Base-by-base conservation (phyloP, 2,329 filamentous ascomycete genomes). In the Fusarium burgessii region DNA sequence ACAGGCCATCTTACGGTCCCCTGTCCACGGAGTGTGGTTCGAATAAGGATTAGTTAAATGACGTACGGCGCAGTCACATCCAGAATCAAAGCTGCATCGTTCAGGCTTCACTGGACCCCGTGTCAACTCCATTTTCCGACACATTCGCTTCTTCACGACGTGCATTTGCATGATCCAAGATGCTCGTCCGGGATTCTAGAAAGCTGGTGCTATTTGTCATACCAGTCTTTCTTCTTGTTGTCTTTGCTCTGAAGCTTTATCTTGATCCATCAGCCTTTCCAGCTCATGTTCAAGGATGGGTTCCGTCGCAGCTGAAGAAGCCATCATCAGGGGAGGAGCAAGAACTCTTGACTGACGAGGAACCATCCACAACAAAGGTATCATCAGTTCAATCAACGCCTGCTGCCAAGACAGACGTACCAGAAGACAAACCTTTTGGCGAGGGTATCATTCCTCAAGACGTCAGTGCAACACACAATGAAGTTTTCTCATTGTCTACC, bases 401-500 rank as follows among this genome's bases (percentile, higher is more conserved):
- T 1, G 50, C 29, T 20, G 25, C 20, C 25, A 33, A 62, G 20
- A 43, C 65, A 17, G 18, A 33, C 15, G 13, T 41, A 0, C 40
- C 64, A 35, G 49, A 56, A 6, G 20, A 35, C 3, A 38, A 27
- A 1, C 66, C 46, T 14, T 41, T 57, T 3, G 59, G 51, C 10
- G 27, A 62, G 27, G 41, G 29, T 8, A 40, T 68, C 20, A 15
- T 66, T 9, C 46, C 59, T 10, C 23, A 51, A 14, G 59, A 71
- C 11, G 41, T 46, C 18, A 46, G 29, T 17, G 6, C 29, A 27
- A 57, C 71, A 2, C 80, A 84, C 57, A 74, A 78, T 45, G 78
- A 84, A 66, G 66, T 88, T 43, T 84, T 80, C 72, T 89, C 87
- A 1, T 42, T 77, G 5, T 84, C 86, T 1, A 87, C 83, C 1